Conservation (phyloP, 75 land plant species). For the Gnetum montanum region DNA sequence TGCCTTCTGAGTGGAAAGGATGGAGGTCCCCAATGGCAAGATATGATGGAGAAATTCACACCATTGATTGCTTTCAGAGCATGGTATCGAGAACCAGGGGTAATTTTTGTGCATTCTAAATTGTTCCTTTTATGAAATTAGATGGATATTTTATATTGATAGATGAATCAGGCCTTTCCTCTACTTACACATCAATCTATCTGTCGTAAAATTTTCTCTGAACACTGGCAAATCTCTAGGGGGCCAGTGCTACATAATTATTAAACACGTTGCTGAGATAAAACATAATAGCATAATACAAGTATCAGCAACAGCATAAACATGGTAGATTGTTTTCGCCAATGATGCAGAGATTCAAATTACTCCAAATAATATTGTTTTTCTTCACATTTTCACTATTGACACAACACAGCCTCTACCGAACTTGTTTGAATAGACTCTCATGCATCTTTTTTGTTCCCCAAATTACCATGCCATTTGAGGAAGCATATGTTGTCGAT, state of each 20-base stretch:
- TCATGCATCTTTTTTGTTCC: too few species aligned
- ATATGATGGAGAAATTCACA: constrained; percentile 66
- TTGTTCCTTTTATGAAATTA: not conserved
- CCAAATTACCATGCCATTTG: too few species aligned
- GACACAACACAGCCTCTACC: too few species aligned
- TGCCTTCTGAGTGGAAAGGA: constrained; percentile 48
- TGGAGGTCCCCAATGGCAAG: constrained; percentile 81
- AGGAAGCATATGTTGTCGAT: too few species aligned
- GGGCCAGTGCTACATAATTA: not conserved
- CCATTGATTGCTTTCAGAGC: constrained; percentile 70
- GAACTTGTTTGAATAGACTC: too few species aligned
- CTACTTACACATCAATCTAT: not conserved
- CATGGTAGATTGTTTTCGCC: too few species aligned
- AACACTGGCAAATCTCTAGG: not conserved
- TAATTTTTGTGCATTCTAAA: constrained; percentile 1
- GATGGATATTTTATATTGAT: constrained; percentile 2
- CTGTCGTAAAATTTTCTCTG: not conserved
- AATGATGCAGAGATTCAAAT: too few species aligned
- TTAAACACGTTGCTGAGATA: too few species aligned
- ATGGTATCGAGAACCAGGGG: constrained; percentile 82
- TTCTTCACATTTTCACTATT: too few species aligned
- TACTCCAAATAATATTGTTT: too few species aligned
- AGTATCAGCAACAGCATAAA: too few species aligned
- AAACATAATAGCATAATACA: too few species aligned
- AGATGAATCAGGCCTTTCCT: not conserved